Evolutionary conservation across 352 stramenopile species (phyloP).

Genomic region (Halophytophthora batemanensis): DNA sequence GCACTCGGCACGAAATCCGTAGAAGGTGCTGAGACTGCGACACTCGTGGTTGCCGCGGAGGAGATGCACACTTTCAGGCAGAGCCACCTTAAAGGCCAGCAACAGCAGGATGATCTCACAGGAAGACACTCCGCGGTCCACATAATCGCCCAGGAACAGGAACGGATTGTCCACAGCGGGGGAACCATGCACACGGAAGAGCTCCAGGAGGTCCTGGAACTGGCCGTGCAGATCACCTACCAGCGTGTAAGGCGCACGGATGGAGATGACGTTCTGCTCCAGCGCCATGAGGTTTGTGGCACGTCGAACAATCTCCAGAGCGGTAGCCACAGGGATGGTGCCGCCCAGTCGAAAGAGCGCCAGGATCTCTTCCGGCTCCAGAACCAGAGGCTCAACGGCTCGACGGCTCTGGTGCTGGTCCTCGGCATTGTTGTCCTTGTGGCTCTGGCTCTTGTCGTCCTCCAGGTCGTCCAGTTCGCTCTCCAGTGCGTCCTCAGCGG

Average conservation of each 20-base stretch:
- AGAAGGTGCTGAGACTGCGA: slow-evolving; percentile 98
- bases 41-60: slow-evolving; percentile 99
- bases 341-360: slow-evolving; percentile 36
- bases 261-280: slow-evolving; percentile 52
- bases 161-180: slow-evolving; percentile 91
- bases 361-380: slow-evolving; percentile 33
- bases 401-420: slow-evolving; percentile 13
- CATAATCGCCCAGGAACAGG: slow-evolving; percentile 94
- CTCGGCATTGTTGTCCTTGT: slow-evolving; percentile 33
- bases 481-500: slow-evolving; percentile 15
- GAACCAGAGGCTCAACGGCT: background rate
- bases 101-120: slow-evolving; percentile 98
- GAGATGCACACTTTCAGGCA: slow-evolving; percentile 98
- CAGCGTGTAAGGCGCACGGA: slow-evolving; percentile 51
- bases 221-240: slow-evolving; percentile 95
- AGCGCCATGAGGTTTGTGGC: slow-evolving; percentile 59
- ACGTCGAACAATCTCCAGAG: slow-evolving; percentile 54
- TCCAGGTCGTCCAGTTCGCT: slow-evolving; percentile 22
- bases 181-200: slow-evolving; percentile 54
- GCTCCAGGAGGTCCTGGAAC: slow-evolving; percentile 96
- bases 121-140: slow-evolving; percentile 93
- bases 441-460: slow-evolving; percentile 2
- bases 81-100: slow-evolving; percentile 98
- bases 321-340: slow-evolving; percentile 40
- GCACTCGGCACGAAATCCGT: slow-evolving; percentile 99